Percentiles rank a stretch among this genome's conserved stretches.
phyloP scores from a whole-genome alignment of 176 grass and related monocot genomes.

The Rhynchospora breviuscula region DNA sequence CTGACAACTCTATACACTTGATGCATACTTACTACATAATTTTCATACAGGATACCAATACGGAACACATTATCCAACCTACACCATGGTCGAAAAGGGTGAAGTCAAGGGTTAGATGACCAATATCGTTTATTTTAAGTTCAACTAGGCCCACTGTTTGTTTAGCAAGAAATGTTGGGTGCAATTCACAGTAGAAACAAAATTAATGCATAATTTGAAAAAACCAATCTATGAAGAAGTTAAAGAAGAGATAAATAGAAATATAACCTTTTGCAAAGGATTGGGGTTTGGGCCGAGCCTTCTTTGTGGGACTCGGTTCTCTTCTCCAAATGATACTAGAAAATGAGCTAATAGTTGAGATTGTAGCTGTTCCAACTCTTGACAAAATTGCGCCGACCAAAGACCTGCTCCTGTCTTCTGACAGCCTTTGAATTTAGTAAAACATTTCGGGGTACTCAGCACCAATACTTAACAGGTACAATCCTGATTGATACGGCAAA shows the following conservation, averaged over 20 bases:
- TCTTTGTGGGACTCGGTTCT: slow-evolving; percentile 58
- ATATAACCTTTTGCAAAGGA: slow-evolving; percentile 85
- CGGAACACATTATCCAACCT: background rate
- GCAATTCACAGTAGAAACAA: background rate
- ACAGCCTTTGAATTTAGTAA: slow-evolving; percentile 45
- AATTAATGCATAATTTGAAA: background rate
- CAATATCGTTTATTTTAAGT: background rate
- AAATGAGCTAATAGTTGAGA: slow-evolving; percentile 88
- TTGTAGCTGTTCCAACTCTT: slow-evolving; percentile 77
- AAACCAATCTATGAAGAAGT: slow-evolving; percentile 2
- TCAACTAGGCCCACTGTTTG: background rate
- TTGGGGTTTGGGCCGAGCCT: slow-evolving; percentile 66
- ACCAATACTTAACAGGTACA: background rate
- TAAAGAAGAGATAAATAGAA: slow-evolving; percentile 29
- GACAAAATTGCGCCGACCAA: slow-evolving; percentile 94
- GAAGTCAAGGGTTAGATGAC: background rate
- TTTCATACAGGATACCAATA: background rate
- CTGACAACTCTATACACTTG: background rate
- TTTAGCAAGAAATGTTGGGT: background rate
- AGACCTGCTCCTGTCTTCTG: slow-evolving; percentile 90
- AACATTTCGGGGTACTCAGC: background rate
- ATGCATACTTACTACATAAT: background rate
- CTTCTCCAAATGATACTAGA: slow-evolving; percentile 87
- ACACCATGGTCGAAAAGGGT: background rate
- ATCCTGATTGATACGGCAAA: background rate